A percentile compares a stretch with the other conserved stretches of the same genome.
These are phyloP conservation scores for Aegilops speltoides DNA, from an alignment of 176 grass and related monocot species.

Conservation along the genomic window DNA sequence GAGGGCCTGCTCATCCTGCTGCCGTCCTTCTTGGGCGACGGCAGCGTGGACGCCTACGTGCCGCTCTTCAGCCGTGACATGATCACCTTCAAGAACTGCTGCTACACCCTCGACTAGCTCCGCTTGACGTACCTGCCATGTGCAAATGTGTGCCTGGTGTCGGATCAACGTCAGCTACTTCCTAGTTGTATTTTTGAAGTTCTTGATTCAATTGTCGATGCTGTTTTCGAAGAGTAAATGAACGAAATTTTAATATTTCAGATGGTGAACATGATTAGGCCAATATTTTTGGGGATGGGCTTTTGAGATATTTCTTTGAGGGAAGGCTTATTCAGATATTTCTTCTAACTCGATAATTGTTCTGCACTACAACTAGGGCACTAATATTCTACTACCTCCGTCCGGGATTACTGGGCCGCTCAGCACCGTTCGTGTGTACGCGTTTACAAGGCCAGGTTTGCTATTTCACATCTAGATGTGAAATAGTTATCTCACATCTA, in stretches of 20 bases:
- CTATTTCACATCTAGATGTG: no score
- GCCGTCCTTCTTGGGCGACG: conserved; percentile 20
- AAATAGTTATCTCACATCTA: no score
- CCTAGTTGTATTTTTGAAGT: neutral
- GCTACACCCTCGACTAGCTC: conserved; percentile 6
- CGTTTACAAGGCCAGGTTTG: no score
- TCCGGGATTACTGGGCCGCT: no score
- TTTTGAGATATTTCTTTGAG: no score
- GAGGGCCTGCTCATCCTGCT: conserved; percentile 27
- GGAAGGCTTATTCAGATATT: no score
- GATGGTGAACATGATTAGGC: no score
- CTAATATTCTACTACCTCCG: no score
- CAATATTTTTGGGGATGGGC: no score
- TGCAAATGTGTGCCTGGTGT: neutral
- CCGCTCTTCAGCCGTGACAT: conserved; percentile 24
- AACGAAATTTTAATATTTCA: neutral
- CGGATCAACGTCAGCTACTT: neutral
- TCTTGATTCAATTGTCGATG: neutral
- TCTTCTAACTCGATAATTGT: no score
- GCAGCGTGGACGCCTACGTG: conserved; percentile 28
- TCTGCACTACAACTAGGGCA: no score
- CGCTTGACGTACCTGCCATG: neutral
- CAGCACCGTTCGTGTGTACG: no score
- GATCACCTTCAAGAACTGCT: conserved; percentile 33
- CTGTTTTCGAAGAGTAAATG: neutral